Conservation (phyloP, 1,284 basidiomycete genomes). For the Sanghuangporus baumii region DNA sequence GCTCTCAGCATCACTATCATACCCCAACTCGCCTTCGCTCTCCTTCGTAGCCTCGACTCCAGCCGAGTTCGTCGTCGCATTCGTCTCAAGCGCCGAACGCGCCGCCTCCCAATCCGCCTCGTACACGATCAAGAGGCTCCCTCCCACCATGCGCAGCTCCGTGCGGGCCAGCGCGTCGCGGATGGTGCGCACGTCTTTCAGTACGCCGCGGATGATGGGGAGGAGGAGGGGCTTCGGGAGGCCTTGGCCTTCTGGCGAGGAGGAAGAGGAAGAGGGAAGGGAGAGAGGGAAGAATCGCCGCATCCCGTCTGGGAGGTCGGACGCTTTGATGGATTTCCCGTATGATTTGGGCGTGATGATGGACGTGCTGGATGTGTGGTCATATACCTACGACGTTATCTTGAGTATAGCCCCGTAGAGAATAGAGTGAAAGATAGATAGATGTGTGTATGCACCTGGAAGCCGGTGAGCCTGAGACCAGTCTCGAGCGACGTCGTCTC, state of each 20-base stretch:
- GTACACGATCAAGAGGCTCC: slow-evolving; percentile 79
- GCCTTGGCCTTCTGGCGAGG: slow-evolving; percentile 13
- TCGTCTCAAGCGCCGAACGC: slow-evolving; percentile 32
- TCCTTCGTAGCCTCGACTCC: slow-evolving; percentile 28
- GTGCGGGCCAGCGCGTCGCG: slow-evolving; percentile 44
- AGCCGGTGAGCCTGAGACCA: slow-evolving; percentile 83
- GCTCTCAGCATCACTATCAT: slow-evolving; percentile 25
- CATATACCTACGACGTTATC: slow-evolving; percentile 58
- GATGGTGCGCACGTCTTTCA: slow-evolving; percentile 57
- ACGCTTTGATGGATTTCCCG: slow-evolving; percentile 68
- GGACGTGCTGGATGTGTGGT: slow-evolving; percentile 47
- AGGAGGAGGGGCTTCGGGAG: slow-evolving; percentile 41
- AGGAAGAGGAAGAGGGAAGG: neutral
- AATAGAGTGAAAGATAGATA: neutral
- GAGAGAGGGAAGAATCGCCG: slow-evolving; percentile 72
- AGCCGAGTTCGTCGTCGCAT: slow-evolving; percentile 28
- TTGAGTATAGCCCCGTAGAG: neutral
- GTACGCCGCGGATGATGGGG: slow-evolving; percentile 50
- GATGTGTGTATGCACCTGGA: slow-evolving; percentile 55
- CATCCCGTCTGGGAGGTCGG: slow-evolving; percentile 71
- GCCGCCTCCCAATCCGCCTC: slow-evolving; percentile 61
- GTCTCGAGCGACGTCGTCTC: slow-evolving; percentile 71
- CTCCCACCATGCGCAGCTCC: slow-evolving; percentile 80
- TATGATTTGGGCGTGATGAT: slow-evolving; percentile 72
- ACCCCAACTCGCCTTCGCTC: slow-evolving; percentile 27